These are phyloP conservation scores for Glomus cerebriforme DNA, from an alignment of 192 early-diverging fungal genomes.

Conservation along the genomic window DNA sequence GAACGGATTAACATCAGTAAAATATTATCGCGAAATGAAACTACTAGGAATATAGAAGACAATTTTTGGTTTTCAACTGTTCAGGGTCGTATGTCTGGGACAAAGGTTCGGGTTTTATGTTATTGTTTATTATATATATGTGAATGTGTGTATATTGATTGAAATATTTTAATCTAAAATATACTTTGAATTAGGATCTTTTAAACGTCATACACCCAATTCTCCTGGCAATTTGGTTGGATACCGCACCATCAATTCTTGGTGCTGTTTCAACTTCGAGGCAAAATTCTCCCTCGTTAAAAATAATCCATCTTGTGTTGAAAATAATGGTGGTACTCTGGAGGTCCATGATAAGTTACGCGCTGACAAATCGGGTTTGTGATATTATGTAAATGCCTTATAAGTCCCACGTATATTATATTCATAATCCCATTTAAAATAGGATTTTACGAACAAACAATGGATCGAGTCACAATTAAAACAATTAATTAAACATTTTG, in stretches of 20 bases:
- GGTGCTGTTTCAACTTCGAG: slow-evolving; percentile 45
- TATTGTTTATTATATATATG: neutral
- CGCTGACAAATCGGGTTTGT: slow-evolving; percentile 37
- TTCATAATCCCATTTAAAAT: neutral
- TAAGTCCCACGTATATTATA: neutral
- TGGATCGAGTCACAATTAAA: slow-evolving; percentile 58
- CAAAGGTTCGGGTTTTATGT: slow-evolving; percentile 30
- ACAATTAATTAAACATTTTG: slow-evolving; percentile 66
- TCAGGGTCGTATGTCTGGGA: slow-evolving; percentile 32
- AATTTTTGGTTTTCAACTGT: slow-evolving; percentile 24
- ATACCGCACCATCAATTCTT: slow-evolving; percentile 71
- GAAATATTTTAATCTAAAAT: neutral
- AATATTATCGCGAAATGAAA: neutral
- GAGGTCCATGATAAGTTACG: slow-evolving; percentile 49
- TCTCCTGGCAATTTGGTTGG: slow-evolving; percentile 78
- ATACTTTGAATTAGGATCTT: neutral
- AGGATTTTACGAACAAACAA: slow-evolving; percentile 22
- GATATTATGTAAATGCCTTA: no score
- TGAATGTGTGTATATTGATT: neutral
- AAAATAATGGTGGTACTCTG: slow-evolving; percentile 73
- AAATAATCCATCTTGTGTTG: slow-evolving; percentile 62
- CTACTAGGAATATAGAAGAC: neutral
- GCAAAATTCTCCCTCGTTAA: slow-evolving; percentile 56
- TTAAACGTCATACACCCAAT: slow-evolving; percentile 54
- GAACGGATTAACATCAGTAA: neutral